Evolutionary conservation across 345 rosid species (phyloP), one percentile per base, ranked within the genome.

Genomic region (Leavenworthia alabamica): DNA sequence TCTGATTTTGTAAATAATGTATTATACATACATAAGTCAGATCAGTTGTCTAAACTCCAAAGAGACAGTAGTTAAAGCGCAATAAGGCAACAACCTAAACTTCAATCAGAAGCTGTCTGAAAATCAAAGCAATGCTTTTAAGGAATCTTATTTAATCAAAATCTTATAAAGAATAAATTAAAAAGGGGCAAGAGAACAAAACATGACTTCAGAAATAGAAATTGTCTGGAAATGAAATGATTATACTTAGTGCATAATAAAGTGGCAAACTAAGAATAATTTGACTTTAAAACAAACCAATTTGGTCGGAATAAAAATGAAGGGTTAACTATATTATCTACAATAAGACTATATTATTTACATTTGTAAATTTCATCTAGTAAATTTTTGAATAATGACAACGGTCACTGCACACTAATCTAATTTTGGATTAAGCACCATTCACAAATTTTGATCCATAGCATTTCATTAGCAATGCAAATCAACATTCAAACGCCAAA

Each of bases 51-150:
- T 36, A 46, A 61, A 62, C 44, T 55, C 36, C 62, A 45, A 22
- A 36, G 56, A 53, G 35, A 61, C 23, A 16, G 60, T 43, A 69
- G 35, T 13, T 69, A 69, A 71, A 71, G 75, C 36, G 52, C 64
- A 71, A 46, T 62, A 39, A 62, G 74, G 59, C 69, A 70, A 71
- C 75, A 62, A 71, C 45, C 70, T n/a, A n/a, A n/a, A n/a, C n/a
- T n/a, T n/a, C n/a, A n/a, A n/a, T n/a, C n/a, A n/a, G n/a, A n/a
- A n/a, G n/a, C n/a, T n/a, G n/a, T n/a, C n/a, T n/a, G n/a, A n/a
- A n/a, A n/a, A n/a, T n/a, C n/a, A n/a, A n/a, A n/a, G n/a, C n/a
- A n/a, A n/a, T n/a, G n/a, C n/a, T n/a, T n/a, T n/a, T n/a, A n/a
- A n/a, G n/a, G n/a, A n/a, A n/a, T n/a, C n/a, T n/a, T n/a, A n/a